phyloP scores from a whole-genome alignment of 2,329 filamentous ascomycete species.

The Sclerotinia sclerotiorum region DNA sequence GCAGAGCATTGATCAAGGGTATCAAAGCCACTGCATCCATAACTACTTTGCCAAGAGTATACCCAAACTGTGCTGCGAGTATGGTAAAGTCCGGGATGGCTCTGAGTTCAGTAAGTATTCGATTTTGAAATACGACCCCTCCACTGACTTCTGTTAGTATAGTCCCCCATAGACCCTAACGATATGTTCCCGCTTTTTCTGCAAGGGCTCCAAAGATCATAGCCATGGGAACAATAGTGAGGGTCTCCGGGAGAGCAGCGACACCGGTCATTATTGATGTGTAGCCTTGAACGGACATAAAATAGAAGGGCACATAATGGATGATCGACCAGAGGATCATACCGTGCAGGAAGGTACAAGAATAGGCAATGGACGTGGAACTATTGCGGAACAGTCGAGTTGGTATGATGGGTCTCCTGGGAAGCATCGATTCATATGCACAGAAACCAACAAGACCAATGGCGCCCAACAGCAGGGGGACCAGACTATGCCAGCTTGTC shows the following conservation, averaged over 20 bases:
- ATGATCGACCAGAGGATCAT: constrained; percentile 53
- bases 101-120: background rate
- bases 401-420: constrained; percentile 39
- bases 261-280: constrained; percentile 53
- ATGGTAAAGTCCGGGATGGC: background rate
- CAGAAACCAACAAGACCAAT: constrained; percentile 52
- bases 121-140: background rate
- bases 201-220: constrained; percentile 56
- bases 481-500: constrained; percentile 58
- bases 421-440: constrained; percentile 48
- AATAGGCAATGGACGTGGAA: constrained; percentile 50
- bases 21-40: background rate
- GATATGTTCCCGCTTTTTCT: constrained; percentile 56
- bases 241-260: constrained; percentile 56
- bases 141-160: background rate
- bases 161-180: constrained; percentile 45
- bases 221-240: constrained; percentile 58
- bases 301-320: constrained; percentile 55
- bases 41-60: background rate
- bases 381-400: constrained; percentile 43
- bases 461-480: constrained; percentile 57
- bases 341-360: constrained; percentile 54
- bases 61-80: background rate
- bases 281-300: constrained; percentile 51
- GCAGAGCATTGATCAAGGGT: background rate